These are phyloP conservation scores for Pichia californica DNA, from an alignment of 805 yeast species.

Conservation along the genomic window DNA sequence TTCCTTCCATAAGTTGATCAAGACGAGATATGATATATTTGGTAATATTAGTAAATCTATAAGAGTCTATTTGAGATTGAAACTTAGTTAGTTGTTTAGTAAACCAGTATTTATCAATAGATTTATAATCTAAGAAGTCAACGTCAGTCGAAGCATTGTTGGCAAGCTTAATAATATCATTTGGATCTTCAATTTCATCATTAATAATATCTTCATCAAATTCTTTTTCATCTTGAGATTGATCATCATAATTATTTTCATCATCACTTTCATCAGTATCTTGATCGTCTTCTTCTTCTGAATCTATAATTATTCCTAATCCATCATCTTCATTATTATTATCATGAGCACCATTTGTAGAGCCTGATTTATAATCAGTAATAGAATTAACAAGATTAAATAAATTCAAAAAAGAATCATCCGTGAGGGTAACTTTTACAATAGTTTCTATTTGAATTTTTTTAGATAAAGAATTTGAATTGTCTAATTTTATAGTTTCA, in stretches of 20 bases:
- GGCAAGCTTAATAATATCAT: constrained; percentile 15
- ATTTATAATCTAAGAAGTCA: constrained; percentile 7
- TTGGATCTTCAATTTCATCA: constrained; percentile 19
- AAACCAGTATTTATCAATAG: constrained; percentile 41
- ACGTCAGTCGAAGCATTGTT: constrained; percentile 12
- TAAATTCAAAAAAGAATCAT: constrained; percentile 41
- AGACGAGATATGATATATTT: constrained; percentile 36
- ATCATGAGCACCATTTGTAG: constrained; percentile 12
- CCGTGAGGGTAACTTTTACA: constrained; percentile 36
- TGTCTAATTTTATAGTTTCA: constrained; percentile 46
- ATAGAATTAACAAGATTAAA: constrained; percentile 39
- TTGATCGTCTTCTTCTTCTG: constrained; percentile 27
- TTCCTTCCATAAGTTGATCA: constrained; percentile 22
- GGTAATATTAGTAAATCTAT: constrained; percentile 31
- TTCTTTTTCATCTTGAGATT: constrained; percentile 17
- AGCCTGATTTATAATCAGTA: constrained; percentile 38
- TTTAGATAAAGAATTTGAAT: constrained; percentile 35
- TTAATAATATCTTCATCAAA: constrained; percentile 25
- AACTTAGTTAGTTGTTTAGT: constrained; percentile 40
- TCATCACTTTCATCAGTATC: constrained; percentile 19
- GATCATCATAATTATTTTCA: background rate
- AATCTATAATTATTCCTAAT: constrained; percentile 29
- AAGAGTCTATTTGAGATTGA: constrained; percentile 33
- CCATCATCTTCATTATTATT: constrained; percentile 30
- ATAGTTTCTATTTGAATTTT: constrained; percentile 46